phyloP scores from a whole-genome alignment of 1,139 yeast species.

The Eremothecium gossypii region DNA sequence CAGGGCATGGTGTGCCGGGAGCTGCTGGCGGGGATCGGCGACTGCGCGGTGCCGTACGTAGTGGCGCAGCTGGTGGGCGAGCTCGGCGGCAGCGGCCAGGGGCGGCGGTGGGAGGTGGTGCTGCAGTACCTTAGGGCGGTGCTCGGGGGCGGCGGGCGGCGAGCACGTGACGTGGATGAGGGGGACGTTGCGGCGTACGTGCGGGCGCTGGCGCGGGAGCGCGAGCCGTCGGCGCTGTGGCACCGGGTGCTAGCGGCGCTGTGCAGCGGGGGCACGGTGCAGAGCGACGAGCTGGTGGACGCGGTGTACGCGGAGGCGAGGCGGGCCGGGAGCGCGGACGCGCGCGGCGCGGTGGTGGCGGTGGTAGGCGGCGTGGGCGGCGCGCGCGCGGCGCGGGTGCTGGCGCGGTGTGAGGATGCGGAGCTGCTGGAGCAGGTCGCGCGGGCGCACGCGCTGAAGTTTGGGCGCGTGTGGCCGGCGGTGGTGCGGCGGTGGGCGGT shows the following conservation, averaged over 20 bases:
- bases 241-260: background rate
- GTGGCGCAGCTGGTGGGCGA: background rate
- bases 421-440: slow-evolving; percentile 1
- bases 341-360: background rate
- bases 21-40: slow-evolving; percentile 2
- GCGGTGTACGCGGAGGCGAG: background rate
- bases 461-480: background rate
- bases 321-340: too few species aligned
- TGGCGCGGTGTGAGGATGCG: background rate
- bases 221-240: slow-evolving; percentile 1
- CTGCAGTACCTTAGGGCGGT: slow-evolving; percentile 1
- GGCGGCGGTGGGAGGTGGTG: background rate
- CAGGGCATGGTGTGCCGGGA: background rate
- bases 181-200: background rate
- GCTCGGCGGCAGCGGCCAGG: slow-evolving; percentile 2
- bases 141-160: background rate
- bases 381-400: background rate
- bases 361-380: background rate
- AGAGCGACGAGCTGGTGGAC: background rate
- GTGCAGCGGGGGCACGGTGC: background rate
- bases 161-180: background rate
- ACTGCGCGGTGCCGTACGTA: background rate
- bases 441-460: background rate
- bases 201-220: background rate
- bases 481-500: background rate